Conservation (phyloP, 768 basidiomycete species). For the Mycena haematopus region DNA sequence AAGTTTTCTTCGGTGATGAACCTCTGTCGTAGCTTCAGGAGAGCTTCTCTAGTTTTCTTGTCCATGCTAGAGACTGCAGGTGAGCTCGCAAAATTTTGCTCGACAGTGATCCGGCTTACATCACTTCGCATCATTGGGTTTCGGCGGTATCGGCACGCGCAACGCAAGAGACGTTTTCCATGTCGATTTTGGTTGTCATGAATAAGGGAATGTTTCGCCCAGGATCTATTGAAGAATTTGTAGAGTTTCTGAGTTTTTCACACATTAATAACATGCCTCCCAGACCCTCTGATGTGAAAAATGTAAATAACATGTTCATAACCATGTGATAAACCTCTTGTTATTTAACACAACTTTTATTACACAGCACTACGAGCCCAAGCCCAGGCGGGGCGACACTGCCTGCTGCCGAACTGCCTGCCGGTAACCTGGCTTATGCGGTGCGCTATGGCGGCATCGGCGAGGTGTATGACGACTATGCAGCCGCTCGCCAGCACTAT, state of each 20-base stretch:
- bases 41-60: not conserved
- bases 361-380: conserved; percentile 12
- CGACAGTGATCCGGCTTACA: not conserved
- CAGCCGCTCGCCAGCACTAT: not conserved
- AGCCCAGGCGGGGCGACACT: too few relatives aligned
- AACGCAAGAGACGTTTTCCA: too few relatives aligned
- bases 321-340: conserved; percentile 1
- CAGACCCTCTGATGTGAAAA: not conserved
- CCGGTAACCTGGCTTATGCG: not conserved
- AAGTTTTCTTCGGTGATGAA: conserved; percentile 1
- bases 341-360: conserved; percentile 2
- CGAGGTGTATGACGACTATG: not conserved
- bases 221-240: not conserved
- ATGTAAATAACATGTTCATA: conserved; percentile 12
- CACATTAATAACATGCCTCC: not conserved
- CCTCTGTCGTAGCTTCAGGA: not conserved
- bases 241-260: not conserved
- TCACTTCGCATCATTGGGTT: not conserved
- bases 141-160: too few relatives aligned
- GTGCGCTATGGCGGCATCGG: not conserved
- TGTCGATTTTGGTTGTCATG: too few relatives aligned
- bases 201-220: not conserved
- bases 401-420: too few relatives aligned
- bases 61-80: not conserved
- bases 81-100: not conserved